Evolutionary conservation across 2,329 filamentous ascomycete genomes (phyloP).

Genomic region (Phialophora expanda): DNA sequence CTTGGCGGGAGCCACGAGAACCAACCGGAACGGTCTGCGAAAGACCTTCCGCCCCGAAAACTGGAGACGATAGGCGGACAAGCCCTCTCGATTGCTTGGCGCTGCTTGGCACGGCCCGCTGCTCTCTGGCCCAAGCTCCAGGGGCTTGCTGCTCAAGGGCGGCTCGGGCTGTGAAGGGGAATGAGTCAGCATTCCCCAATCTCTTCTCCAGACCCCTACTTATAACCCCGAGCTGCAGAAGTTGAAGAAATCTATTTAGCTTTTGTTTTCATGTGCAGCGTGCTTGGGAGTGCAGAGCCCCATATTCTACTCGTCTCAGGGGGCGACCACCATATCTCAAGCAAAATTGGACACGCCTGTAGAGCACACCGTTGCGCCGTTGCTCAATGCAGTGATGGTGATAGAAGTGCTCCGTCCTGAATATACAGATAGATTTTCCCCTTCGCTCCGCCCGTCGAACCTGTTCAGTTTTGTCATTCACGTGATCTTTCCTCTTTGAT

Average conservation of each 20-base stretch:
- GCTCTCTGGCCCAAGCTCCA: not conserved
- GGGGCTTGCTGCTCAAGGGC: not conserved
- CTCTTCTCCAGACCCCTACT: not conserved
- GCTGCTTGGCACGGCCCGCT: slow-evolving; percentile 9
- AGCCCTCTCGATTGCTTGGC: slow-evolving; percentile 3
- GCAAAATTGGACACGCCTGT: not conserved
- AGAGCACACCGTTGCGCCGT: slow-evolving; percentile 23
- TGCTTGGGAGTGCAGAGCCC: not conserved
- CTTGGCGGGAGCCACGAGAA: not conserved
- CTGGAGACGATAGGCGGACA: slow-evolving; percentile 18
- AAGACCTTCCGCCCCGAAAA: slow-evolving; percentile 11
- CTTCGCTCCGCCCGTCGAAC: not conserved
- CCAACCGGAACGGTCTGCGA: not conserved
- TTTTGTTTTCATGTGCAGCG: not conserved
- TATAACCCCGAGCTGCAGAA: not conserved
- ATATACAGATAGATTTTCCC: not conserved
- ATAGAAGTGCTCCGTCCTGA: slow-evolving; percentile 4
- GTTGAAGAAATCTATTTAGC: not conserved
- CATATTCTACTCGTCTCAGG: not conserved
- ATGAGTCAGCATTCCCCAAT: not conserved
- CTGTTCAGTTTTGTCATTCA: not conserved
- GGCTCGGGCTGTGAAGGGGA: not conserved
- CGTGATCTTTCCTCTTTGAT: slow-evolving; percentile 26
- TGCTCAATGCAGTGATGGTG: slow-evolving; percentile 23
- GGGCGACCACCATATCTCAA: not conserved